Percentiles rank a stretch among this genome's conserved stretches.
Evolutionary conservation across 176 grass and related monocot species (phyloP).

Genomic region (Luzula sylvatica): DNA sequence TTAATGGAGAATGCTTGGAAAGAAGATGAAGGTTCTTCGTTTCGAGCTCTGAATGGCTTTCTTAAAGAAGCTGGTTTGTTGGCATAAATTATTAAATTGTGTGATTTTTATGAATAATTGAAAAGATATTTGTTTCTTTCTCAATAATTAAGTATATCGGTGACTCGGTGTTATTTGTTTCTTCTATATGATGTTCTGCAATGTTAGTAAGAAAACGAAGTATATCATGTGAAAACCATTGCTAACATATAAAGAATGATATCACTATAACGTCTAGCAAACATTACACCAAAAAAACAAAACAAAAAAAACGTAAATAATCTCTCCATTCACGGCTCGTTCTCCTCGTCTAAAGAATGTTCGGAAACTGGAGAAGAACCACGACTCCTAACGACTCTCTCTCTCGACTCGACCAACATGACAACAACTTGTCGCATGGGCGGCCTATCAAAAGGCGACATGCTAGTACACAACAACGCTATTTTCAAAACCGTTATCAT

Average conservation of each 20-base stretch:
- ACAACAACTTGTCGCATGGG: slow-evolving; percentile 93
- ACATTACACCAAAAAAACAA: slow-evolving; percentile 12
- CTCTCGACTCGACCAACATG: slow-evolving; percentile 90
- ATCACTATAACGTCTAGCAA: slow-evolving; percentile 20
- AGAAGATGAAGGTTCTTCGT: slow-evolving; percentile 5
- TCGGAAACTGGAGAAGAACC: slow-evolving; percentile 57
- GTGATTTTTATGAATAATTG: not conserved
- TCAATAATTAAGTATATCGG: too few relatives aligned
- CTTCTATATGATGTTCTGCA: too few relatives aligned
- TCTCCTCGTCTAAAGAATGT: slow-evolving; percentile 57
- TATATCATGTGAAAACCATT: not conserved
- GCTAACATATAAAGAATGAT: slow-evolving; percentile 17
- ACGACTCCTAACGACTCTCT: slow-evolving; percentile 47
- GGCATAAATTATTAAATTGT: slow-evolving; percentile 7
- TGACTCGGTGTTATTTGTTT: too few relatives aligned
- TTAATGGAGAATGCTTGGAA: slow-evolving; percentile 27
- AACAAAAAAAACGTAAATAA: slow-evolving; percentile 9
- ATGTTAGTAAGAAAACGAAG: too few relatives aligned
- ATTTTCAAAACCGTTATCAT: slow-evolving; percentile 95
- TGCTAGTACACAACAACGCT: slow-evolving; percentile 81
- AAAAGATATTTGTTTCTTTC: not conserved
- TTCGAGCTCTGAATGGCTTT: slow-evolving; percentile 13
- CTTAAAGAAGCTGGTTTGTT: slow-evolving; percentile 5
- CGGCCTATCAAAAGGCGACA: slow-evolving; percentile 76
- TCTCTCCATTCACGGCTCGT: slow-evolving; percentile 11